Base-by-base conservation (phyloP, 1,139 yeast species). In the Yamadazyma dushanensis region DNA sequence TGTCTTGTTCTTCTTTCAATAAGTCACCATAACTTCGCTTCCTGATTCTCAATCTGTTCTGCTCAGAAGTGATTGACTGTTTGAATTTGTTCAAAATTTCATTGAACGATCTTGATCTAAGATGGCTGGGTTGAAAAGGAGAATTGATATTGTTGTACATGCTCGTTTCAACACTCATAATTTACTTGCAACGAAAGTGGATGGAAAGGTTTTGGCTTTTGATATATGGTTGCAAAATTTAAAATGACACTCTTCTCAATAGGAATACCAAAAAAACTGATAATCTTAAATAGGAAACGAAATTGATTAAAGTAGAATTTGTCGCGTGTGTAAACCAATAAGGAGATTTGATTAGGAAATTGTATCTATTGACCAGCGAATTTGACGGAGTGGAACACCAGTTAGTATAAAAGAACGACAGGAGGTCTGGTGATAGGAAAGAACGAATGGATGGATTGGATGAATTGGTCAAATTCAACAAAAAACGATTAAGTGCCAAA, bases 121-220 rank as follows among this genome's bases (percentile, higher is more conserved):
- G 49, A 40, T 65, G 72, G 29, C 61, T 56, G 16, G 61, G 54
- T 35, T 53, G 52, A 38, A 56, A 57, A 7, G 41, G 24, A 29
- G 55, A 51, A 43, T 56, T 54, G 38, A 59, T 47, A 45, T 61
- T 54, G 42, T 61, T 57, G 39, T 60, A 53, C 66, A 65, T 63
- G 35, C 43, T 44, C 36, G 56, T 44, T 37, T 48, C 59, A 35
- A 59, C 54, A 45, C 52, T 48, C 52, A 48, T 48, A 38, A 24
- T 39, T 31, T 38, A 22, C 8, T 11, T 25, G 18, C 16, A 15
- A 25, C 14, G 18, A 25, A 25, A 25, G 5, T 14, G n/a, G 15
- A 11, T 3, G 8, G 27, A 25, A 25, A 15, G 8, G 24, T 21
- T 21, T 21, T 6, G 24, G 6, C n/a, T n/a, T 21, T 28, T 28